Evolutionary conservation across 257 asterid species (phyloP).

Genomic region (Asclepias syriaca): DNA sequence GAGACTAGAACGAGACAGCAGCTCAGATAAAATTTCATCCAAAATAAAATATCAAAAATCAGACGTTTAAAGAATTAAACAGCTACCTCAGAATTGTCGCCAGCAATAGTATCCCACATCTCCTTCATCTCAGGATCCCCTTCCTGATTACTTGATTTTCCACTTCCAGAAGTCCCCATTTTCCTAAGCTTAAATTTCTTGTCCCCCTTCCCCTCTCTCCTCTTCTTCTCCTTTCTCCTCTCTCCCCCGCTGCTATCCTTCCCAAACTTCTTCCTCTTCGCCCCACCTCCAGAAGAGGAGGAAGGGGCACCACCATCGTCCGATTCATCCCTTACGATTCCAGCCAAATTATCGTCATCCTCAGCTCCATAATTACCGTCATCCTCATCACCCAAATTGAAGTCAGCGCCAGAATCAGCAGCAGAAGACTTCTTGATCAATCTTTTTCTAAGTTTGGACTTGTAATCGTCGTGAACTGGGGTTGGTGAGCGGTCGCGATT

Average conservation of each 20-base stretch:
- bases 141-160: slow-evolving; percentile 54
- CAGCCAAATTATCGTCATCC: no score
- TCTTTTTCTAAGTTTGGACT: no score
- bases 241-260: slow-evolving; percentile 38
- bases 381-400: no score
- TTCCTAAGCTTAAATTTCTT: slow-evolving; percentile 50
- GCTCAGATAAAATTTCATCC: neutral
- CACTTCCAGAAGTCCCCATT: slow-evolving; percentile 41
- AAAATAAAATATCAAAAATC: neutral
- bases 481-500: no score
- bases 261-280: no score
- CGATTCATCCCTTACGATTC: no score
- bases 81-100: slow-evolving; percentile 43
- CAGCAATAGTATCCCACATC: slow-evolving; percentile 95
- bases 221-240: slow-evolving; percentile 39
- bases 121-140: slow-evolving; percentile 90
- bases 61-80: neutral
- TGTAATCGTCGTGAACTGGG: no score
- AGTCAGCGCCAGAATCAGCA: no score
- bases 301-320: no score
- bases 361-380: no score
- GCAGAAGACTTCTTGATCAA: no score
- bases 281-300: no score
- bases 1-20: neutral
- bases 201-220: slow-evolving; percentile 41